phyloP scores from a whole-genome alignment of 345 rosid species.

The Populus davidiana region DNA sequence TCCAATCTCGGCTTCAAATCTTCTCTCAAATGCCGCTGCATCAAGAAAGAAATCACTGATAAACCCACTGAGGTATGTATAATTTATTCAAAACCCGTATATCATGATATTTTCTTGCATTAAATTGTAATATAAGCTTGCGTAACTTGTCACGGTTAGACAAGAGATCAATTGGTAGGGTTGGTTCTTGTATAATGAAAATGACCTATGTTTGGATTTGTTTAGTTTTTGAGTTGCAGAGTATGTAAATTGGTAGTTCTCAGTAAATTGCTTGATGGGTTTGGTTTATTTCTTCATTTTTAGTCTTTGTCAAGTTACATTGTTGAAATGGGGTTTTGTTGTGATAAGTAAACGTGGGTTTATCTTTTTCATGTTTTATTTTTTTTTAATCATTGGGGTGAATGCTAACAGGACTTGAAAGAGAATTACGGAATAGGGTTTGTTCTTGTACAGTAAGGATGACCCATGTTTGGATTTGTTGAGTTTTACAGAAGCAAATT shows the following conservation, averaged over 20 bases:
- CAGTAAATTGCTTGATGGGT: not conserved
- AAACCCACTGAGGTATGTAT: constrained; percentile 25
- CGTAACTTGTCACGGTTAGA: not conserved
- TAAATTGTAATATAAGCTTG: not conserved
- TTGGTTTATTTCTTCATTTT: not conserved
- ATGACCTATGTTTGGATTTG: not conserved
- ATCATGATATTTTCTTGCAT: not conserved
- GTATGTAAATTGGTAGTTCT: no score
- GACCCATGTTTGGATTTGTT: not conserved
- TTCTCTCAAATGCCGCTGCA: no score
- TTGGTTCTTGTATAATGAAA: no score
- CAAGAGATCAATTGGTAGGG: not conserved
- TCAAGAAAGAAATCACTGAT: constrained; percentile 18
- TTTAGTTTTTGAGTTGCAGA: no score
- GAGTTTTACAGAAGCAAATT: not conserved
- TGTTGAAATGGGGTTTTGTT: constrained; percentile 7
- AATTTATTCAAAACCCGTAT: not conserved
- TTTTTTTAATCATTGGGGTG: no score
- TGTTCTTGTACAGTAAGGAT: not conserved
- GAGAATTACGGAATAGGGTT: no score
- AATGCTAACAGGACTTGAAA: no score
- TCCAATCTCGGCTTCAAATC: constrained; percentile 16
- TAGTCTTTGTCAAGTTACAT: not conserved
- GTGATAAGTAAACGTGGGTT: not conserved
- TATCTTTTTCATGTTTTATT: no score